Percentiles rank a stretch among this genome's conserved stretches.
phyloP scores from a whole-genome alignment of 2,329 filamentous ascomycete species.

The Alternaria brassicicola region DNA sequence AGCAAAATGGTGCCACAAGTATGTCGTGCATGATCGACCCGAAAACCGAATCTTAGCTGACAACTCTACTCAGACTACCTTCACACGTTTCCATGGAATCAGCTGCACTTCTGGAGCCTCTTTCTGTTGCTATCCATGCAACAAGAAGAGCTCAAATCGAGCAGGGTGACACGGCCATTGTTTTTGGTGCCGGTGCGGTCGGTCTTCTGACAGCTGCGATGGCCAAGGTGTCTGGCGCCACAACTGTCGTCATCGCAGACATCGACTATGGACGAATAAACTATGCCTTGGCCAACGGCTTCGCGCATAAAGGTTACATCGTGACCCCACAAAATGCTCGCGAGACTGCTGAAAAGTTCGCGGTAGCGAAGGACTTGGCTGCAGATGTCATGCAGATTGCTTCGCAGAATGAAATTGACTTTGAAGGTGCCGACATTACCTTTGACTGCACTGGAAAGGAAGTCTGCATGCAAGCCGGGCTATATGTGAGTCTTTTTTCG shows the following conservation, averaged over 20 bases:
- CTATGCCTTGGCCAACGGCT: slow-evolving; percentile 48
- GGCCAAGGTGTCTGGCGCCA: slow-evolving; percentile 51
- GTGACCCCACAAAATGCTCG: slow-evolving; percentile 33
- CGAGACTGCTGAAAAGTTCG: slow-evolving; percentile 43
- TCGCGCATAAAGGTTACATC: slow-evolving; percentile 49
- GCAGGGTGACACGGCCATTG: slow-evolving; percentile 77
- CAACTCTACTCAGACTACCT: slow-evolving; percentile 46
- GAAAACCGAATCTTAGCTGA: slow-evolving; percentile 36
- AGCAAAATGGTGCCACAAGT: slow-evolving; percentile 54
- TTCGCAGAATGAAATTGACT: slow-evolving; percentile 44
- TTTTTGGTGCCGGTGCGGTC: slow-evolving; percentile 81
- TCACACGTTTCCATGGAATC: slow-evolving; percentile 49
- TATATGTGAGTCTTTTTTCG: slow-evolving; percentile 43
- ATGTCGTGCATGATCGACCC: slow-evolving; percentile 43
- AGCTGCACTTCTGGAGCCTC: slow-evolving; percentile 59
- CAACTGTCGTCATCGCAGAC: slow-evolving; percentile 50
- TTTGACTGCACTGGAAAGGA: slow-evolving; percentile 54
- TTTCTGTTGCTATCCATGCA: slow-evolving; percentile 86
- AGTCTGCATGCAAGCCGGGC: slow-evolving; percentile 51
- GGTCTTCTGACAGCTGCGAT: slow-evolving; percentile 50
- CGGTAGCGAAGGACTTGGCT: slow-evolving; percentile 45
- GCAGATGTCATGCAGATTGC: slow-evolving; percentile 46
- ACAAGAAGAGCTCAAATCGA: slow-evolving; percentile 73
- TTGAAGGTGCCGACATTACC: slow-evolving; percentile 49
- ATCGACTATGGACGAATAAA: slow-evolving; percentile 50